Conservation (phyloP, 768 basidiomycete species). For the Glaciozyma martinii region DNA sequence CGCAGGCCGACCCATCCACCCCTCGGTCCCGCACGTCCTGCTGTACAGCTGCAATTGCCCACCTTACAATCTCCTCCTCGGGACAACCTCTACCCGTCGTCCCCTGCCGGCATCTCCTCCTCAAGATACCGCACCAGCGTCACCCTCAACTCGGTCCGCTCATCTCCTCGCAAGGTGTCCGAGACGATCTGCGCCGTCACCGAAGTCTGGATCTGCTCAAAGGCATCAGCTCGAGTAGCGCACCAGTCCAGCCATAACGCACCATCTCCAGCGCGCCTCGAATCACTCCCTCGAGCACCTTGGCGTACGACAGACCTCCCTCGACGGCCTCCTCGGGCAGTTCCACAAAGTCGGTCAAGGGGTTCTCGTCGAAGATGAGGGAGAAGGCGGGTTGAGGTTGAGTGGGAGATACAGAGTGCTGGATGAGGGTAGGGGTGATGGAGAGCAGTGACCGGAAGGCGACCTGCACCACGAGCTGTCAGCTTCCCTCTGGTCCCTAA, state of each 20-base stretch:
- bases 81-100: constrained; percentile 20
- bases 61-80: constrained; percentile 8
- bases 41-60: no score
- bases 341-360: constrained; percentile 92
- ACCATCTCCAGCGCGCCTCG: constrained; percentile 96
- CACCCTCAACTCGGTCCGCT: constrained; percentile 86
- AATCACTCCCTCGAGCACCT: constrained; percentile 87
- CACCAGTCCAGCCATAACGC: constrained; percentile 29
- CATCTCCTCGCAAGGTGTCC: constrained; percentile 85
- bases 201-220: constrained; percentile 79
- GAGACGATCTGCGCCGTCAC: constrained; percentile 81
- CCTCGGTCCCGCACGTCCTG: no score
- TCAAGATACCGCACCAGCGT: constrained; percentile 83
- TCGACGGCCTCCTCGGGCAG: constrained; percentile 86
- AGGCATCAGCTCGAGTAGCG: background rate
- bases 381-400: constrained; percentile 50
- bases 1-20: no score
- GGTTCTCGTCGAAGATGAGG: constrained; percentile 88
- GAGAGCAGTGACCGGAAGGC: constrained; percentile 98
- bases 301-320: constrained; percentile 93
- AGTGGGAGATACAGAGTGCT: constrained; percentile 47
- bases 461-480: constrained; percentile 50
- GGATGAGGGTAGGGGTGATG: constrained; percentile 71
- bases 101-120: constrained; percentile 54
- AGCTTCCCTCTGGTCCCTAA: constrained; percentile 66